These are phyloP conservation scores for Scheffersomyces cryptocercus DNA, from an alignment of 1,139 yeast species.

Conservation along the genomic window DNA sequence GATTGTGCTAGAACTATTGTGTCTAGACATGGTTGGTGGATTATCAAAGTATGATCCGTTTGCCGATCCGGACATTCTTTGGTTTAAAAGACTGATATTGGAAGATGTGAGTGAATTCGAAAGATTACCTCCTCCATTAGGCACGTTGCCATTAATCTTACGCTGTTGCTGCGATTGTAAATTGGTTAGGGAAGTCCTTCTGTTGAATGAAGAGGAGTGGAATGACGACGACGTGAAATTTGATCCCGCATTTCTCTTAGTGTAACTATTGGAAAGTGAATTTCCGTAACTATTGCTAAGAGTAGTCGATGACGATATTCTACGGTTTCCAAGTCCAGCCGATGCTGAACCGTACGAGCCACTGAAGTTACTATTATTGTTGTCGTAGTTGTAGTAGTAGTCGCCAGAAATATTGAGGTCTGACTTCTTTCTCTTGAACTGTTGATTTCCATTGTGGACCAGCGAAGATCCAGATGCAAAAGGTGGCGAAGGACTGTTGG, in stretches of 20 bases:
- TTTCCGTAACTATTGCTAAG: slow-evolving; percentile 8
- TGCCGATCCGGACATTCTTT: slow-evolving; percentile 18
- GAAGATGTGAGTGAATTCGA: slow-evolving; percentile 27
- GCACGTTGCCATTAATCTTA: slow-evolving; percentile 5
- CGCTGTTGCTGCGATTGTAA: slow-evolving; percentile 13
- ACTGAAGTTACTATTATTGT: background rate
- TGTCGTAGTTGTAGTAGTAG: slow-evolving; percentile 4
- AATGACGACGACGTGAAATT: slow-evolving; percentile 19
- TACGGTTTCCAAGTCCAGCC: slow-evolving; percentile 14
- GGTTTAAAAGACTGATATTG: slow-evolving; percentile 30
- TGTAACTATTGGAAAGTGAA: slow-evolving; percentile 1
- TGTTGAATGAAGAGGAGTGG: slow-evolving; percentile 20
- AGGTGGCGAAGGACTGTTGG: slow-evolving; percentile 23
- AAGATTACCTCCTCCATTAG: slow-evolving; percentile 1
- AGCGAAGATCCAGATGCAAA: slow-evolving; percentile 11
- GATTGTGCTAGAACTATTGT: slow-evolving; percentile 12
- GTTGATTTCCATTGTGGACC: slow-evolving; percentile 25
- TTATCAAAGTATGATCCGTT: slow-evolving; percentile 28
- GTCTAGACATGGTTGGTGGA: slow-evolving; percentile 12
- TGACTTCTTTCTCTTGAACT: slow-evolving; percentile 45
- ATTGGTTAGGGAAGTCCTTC: slow-evolving; percentile 21
- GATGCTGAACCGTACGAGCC: slow-evolving; percentile 6
- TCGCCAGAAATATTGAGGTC: slow-evolving; percentile 27
- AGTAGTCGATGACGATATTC: slow-evolving; percentile 12
- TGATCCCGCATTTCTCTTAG: slow-evolving; percentile 15